phyloP scores from a whole-genome alignment of 345 rosid species.

The Hevea brasiliensis region DNA sequence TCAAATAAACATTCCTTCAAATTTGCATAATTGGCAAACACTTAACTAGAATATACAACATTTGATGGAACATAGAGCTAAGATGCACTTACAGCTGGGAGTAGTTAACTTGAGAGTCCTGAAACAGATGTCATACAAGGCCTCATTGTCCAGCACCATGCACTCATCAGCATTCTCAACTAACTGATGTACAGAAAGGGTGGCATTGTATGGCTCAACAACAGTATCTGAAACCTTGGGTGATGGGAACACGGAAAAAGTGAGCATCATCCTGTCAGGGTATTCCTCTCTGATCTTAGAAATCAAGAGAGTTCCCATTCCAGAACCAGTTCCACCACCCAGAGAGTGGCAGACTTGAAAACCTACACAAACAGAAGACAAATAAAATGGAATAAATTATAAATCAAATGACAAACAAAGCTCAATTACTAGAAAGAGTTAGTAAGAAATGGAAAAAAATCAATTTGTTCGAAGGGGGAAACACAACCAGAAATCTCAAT shows the following conservation, averaged over 20 bases:
- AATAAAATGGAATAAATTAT: background rate
- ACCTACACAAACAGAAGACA: constrained; percentile 9
- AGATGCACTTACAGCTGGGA: constrained; percentile 28
- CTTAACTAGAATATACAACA: background rate
- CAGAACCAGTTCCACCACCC: constrained; percentile 33
- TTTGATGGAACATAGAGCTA: background rate
- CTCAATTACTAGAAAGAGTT: too few species aligned
- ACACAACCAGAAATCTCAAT: too few species aligned
- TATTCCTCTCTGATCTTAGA: constrained; percentile 34
- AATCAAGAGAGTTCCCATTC: constrained; percentile 32
- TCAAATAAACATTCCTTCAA: background rate
- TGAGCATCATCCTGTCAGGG: constrained; percentile 35
- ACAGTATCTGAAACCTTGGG: constrained; percentile 34
- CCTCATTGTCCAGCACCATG: constrained; percentile 34
- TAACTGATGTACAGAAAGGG: constrained; percentile 30
- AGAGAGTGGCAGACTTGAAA: constrained; percentile 33
- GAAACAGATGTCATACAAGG: constrained; percentile 30
- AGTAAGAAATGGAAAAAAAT: background rate
- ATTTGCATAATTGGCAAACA: background rate
- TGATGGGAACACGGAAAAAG: constrained; percentile 32
- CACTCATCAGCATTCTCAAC: constrained; percentile 36
- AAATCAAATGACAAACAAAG: background rate
- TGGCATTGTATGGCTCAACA: constrained; percentile 31
- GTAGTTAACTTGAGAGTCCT: constrained; percentile 31
- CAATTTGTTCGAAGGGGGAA: background rate